Evolutionary conservation across 495 filamentous ascomycete genomes (phyloP), one percentile per base, ranked within the genome.

Genomic region (Talaromyces adpressus): DNA sequence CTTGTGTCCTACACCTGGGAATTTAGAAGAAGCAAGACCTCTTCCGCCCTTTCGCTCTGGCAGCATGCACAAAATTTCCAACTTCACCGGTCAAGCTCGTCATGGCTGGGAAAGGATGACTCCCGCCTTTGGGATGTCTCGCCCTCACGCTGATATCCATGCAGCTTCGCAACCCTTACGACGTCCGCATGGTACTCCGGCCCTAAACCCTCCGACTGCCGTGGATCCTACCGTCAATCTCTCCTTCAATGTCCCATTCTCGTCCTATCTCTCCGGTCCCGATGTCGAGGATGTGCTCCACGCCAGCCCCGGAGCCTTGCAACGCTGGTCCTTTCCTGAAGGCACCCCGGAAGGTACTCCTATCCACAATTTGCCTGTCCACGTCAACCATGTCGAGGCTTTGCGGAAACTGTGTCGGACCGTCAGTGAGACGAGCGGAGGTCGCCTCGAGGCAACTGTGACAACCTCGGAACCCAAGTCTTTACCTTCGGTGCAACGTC

Each of bases 221-320:
- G 78, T 84, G 74, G 88, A 92, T 68, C 77, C 87, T 30, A 83
- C 85, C 63, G 88, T 93, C 69, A 87, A 88, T 66, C 82, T 90
- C 58, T 90, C 91, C 68, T 97, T 98, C 85, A 97, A 96, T 71
- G 89, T 98, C 8, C 94, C 94, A 34, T 97, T 98, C 78, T 86
- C 91, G 62, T 95, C 91, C 56, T 89, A 92, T 67, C 84, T 97
- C 63, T 86, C 89, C 65, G 94, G 95, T 29, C 94, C 94, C 67
- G 91, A 97, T 66, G 84, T 85, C 68, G 90, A 95, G 70, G 92
- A 97, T 73, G 90, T 98, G 66, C 79, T 98, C 58, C 90, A 96
- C 76, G 92, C 92, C 65, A 95, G 87, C 64, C 82, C 85, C 62
- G 87, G 87, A 61, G 92, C 92, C 47, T 83, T 93, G 11, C 85